A percentile compares a stretch with the other conserved stretches of the same genome.
These are phyloP conservation scores for Botrytis fabae DNA, from an alignment of 2,329 filamentous ascomycete genomes.

Conservation along the genomic window DNA sequence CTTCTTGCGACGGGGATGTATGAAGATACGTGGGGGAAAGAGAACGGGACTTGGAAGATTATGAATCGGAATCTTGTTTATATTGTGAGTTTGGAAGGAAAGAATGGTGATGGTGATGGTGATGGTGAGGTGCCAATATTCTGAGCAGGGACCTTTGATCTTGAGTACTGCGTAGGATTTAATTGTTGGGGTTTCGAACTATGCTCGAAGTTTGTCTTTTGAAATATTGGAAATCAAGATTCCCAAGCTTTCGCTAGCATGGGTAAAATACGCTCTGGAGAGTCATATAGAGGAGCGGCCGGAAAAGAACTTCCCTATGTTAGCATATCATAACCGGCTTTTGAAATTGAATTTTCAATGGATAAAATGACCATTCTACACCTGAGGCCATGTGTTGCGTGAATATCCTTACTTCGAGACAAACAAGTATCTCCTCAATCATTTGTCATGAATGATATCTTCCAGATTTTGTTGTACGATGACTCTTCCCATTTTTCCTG, in stretches of 20 bases:
- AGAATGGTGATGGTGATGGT: too few species aligned
- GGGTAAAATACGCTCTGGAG: background rate
- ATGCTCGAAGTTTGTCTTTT: background rate
- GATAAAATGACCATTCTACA: background rate
- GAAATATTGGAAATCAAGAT: background rate
- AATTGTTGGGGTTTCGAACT: rapidly evolving
- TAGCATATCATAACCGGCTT: background rate
- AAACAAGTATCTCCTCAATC: background rate
- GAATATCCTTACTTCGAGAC: background rate
- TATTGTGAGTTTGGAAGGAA: background rate
- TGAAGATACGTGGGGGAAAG: background rate
- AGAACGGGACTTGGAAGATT: background rate
- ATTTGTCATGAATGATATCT: background rate
- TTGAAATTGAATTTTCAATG: background rate
- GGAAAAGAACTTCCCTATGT: background rate
- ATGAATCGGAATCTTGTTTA: background rate
- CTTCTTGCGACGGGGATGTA: background rate
- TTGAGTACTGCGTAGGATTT: background rate
- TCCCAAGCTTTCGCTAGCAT: background rate
- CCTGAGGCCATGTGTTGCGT: background rate
- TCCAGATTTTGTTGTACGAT: background rate
- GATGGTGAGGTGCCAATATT: background rate
- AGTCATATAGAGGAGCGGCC: background rate
- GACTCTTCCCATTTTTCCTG: background rate
- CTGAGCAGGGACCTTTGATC: background rate